phyloP scores from a whole-genome alignment of 1,139 yeast genomes.

The Geotrichum candidum region DNA sequence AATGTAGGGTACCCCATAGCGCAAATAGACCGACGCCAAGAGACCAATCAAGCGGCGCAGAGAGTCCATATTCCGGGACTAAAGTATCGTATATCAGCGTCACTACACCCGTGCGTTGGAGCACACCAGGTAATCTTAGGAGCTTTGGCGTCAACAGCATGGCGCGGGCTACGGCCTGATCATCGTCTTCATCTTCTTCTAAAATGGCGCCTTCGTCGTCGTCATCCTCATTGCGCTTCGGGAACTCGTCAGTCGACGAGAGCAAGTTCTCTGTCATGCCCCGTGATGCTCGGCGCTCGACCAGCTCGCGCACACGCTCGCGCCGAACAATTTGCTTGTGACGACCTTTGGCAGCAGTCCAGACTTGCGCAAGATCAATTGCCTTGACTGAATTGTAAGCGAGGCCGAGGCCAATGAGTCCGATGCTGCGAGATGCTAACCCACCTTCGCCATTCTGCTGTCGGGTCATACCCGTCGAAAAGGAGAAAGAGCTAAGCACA shows the following conservation, averaged over 20 bases:
- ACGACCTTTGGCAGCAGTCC: slow-evolving; percentile 1
- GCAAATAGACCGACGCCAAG: not conserved
- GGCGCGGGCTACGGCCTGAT: slow-evolving; percentile 11
- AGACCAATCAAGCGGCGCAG: not conserved
- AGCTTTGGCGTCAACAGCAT: slow-evolving; percentile 3
- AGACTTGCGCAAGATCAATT: slow-evolving; percentile 10
- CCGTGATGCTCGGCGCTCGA: slow-evolving; percentile 9
- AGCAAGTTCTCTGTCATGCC: slow-evolving; percentile 9
- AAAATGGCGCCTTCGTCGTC: slow-evolving; percentile 16
- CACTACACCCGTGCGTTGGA: slow-evolving; percentile 36
- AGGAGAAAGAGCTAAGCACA: not conserved
- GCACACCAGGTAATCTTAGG: slow-evolving; percentile 35
- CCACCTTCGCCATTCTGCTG: not conserved
- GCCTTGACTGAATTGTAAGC: slow-evolving; percentile 29
- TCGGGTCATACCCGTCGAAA: not conserved
- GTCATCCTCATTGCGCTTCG: not conserved
- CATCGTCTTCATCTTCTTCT: slow-evolving; percentile 7
- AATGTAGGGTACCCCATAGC: not conserved
- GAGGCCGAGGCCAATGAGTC: slow-evolving; percentile 35
- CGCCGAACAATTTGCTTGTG: slow-evolving; percentile 9
- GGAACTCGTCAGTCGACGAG: slow-evolving; percentile 7
- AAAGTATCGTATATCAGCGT: slow-evolving; percentile 10
- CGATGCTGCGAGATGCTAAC: slow-evolving; percentile 1
- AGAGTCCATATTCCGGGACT: not conserved
- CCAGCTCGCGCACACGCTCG: slow-evolving; percentile 9